Evolutionary conservation across 139 green algal species (phyloP).

Genomic region (Zygnema cylindricum): DNA sequence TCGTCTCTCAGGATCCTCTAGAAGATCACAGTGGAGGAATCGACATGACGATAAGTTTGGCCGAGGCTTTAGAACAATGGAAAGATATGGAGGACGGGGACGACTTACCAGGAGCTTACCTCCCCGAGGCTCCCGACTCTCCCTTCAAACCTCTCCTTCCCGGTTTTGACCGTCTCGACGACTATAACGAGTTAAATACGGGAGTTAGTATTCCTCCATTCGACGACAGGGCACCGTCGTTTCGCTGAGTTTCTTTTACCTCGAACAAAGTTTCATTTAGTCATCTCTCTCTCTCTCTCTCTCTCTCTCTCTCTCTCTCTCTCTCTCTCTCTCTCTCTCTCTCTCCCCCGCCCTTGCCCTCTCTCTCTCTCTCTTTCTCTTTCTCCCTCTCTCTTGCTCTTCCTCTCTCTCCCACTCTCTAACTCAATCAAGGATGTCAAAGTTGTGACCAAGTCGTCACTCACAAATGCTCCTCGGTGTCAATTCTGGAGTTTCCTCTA

Average conservation of each 20-base stretch:
- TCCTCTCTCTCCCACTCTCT: neutral
- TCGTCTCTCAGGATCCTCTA: constrained; percentile 33
- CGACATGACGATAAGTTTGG: constrained; percentile 45
- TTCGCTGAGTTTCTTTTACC: neutral
- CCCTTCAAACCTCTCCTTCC: neutral
- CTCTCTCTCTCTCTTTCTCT: neutral
- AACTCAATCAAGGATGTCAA: no score
- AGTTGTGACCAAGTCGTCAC: no score
- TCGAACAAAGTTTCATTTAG: no score
- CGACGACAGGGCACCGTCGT: neutral
- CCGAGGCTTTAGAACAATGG: constrained; percentile 49
- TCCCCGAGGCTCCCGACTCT: constrained; percentile 4
- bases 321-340: neutral
- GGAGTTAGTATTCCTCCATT: neutral
- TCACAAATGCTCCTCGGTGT: no score
- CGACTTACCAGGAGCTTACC: constrained; percentile 38
- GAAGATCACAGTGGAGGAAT: constrained; percentile 37
- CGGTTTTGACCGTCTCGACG: neutral
- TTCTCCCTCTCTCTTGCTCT: neutral
- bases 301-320: neutral
- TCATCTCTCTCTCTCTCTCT: neutral
- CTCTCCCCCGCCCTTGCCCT: neutral
- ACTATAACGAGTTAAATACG: neutral
- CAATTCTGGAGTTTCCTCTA: no score
- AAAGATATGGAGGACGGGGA: constrained; percentile 46